These are phyloP conservation scores for Trichosanthes cucumerina DNA, from an alignment of 306 rosid genomes.

Conservation along the genomic window DNA sequence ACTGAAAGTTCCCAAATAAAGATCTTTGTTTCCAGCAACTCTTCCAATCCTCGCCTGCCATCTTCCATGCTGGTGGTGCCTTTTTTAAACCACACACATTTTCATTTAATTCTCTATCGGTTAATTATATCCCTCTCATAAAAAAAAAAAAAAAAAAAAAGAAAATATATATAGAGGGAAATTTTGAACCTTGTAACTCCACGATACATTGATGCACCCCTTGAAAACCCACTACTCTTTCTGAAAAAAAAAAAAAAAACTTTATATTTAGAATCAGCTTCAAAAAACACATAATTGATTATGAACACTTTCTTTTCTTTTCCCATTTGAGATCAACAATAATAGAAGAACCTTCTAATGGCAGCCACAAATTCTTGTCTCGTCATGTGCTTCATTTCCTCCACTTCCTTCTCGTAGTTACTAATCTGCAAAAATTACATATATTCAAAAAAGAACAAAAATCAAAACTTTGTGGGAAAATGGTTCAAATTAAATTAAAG, in stretches of 20 bases:
- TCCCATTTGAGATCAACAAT: not conserved
- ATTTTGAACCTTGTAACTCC: constrained; percentile 79
- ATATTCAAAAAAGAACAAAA: not conserved
- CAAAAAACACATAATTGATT: not conserved
- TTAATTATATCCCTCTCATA: not conserved
- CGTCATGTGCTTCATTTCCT: constrained; percentile 96
- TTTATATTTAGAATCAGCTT: not conserved
- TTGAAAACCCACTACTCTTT: constrained; percentile 95
- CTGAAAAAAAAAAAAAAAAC: constrained; percentile 34
- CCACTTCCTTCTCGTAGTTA: constrained; percentile 90
- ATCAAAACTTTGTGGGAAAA: not conserved
- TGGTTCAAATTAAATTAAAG: not conserved
- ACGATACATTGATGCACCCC: constrained; percentile 99
- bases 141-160: not conserved
- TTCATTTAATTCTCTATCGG: not conserved
- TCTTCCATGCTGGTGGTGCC: constrained; percentile 99
- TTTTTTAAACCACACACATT: not conserved
- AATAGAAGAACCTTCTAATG: constrained; percentile 54
- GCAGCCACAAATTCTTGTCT: constrained; percentile 99
- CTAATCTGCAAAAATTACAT: constrained; percentile 34
- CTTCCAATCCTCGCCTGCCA: constrained; percentile 99
- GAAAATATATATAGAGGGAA: not conserved
- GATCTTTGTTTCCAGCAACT: constrained; percentile 99
- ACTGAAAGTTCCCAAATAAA: constrained; percentile 96
- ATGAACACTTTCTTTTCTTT: not conserved